Base-by-base conservation (phyloP, 768 basidiomycete species). In the Mycena amicta region DNA sequence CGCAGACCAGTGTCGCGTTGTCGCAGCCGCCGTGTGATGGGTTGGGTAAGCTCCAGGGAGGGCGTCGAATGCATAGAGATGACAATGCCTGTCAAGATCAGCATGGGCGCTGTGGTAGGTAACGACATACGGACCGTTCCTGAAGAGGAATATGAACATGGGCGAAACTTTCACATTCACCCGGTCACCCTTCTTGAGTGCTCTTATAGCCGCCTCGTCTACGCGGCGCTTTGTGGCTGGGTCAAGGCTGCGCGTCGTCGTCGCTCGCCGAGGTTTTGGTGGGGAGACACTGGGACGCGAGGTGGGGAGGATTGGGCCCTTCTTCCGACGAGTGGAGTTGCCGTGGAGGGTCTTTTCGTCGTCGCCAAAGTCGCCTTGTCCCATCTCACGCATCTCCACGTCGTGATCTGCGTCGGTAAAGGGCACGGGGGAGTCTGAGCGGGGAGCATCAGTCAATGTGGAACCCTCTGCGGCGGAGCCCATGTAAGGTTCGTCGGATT, bases 111-210 rank as follows among this genome's bases (percentile, higher is more conserved):
- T 22, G 8, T 22, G 28, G 13, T 60, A 62, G 25, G 39, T 27
- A 43, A 15, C 25, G 52, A 47, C 37, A 39, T 60, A 68, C 74
- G 52, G 66, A 81, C 88, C 88, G 68, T 88, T 82, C 61, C 85
- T 76, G 62, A 85, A 78, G 8, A 90, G 76, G 74, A 89, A 89
- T 55, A 90, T 81, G 65, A 78, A 88, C 74, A 90, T 77, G 3
- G 89, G 85, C 30, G 75, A 57, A 23, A 64, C 62, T 56, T 81
- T 78, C 27, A 90, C 84, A 46, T 82, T 76, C 8, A 88, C 81
- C 41, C 87, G 79, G 30, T 86, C 83, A n/a, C 81, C 85, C 57
- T 79, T 80, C 53, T 66, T 66, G 25, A 64, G 40, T 6, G 63
- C 63, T 43, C 56, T 30, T 12, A 61, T 53, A 13, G 63, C 57